phyloP scores from a whole-genome alignment of 257 asterid genomes.

The Dorcoceras hygrometricum region DNA sequence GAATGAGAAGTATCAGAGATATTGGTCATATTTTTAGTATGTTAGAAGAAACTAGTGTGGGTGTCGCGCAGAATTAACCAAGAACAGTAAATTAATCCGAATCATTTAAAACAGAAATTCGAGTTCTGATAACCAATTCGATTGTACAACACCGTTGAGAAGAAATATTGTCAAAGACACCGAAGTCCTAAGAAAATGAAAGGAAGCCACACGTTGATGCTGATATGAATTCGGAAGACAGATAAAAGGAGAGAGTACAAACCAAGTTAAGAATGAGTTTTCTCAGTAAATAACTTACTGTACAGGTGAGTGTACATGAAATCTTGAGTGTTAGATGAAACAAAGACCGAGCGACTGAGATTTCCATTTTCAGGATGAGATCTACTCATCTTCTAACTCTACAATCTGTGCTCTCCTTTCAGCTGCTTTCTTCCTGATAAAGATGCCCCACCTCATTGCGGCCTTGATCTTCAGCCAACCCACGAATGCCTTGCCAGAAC shows the following conservation, averaged over 20 bases:
- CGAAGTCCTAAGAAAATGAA: neutral
- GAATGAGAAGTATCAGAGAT: too few species aligned
- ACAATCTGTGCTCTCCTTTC: constrained; percentile 92
- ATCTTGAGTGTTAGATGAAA: neutral
- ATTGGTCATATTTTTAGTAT: neutral
- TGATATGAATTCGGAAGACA: neutral
- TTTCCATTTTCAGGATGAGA: neutral
- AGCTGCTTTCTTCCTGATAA: constrained; percentile 94
- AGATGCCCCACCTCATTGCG: constrained; percentile 98
- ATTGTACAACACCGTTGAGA: neutral
- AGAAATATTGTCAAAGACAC: neutral
- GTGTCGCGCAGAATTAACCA: neutral
- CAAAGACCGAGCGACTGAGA: neutral
- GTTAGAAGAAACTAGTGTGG: too few species aligned
- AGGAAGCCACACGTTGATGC: neutral
- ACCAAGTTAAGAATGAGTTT: neutral
- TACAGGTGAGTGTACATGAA: neutral
- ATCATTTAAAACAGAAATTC: neutral
- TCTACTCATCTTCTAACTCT: constrained; percentile 79
- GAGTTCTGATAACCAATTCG: neutral
- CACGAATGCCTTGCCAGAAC: constrained; percentile 83
- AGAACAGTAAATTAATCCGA: too few species aligned
- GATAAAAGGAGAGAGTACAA: neutral
- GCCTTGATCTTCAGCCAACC: constrained; percentile 99
- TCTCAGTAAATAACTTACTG: constrained; percentile 9